phyloP scores from a whole-genome alignment of 805 yeast genomes.

The Tetrapisispora taiwanensis region DNA sequence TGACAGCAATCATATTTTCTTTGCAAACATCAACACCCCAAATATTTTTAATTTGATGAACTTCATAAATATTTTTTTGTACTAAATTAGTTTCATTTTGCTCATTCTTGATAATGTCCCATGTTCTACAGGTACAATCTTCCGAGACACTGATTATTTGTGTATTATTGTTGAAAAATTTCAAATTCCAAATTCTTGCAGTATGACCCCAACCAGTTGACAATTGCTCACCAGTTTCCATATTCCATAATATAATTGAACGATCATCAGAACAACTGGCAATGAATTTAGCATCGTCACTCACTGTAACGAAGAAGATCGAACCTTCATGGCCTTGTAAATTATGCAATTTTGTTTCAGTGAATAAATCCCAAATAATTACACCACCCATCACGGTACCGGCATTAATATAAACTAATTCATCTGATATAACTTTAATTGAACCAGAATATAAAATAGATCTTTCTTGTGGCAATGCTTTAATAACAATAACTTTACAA shows the following conservation, averaged over 20 bases:
- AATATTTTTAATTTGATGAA: conserved; percentile 75
- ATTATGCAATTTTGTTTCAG: conserved; percentile 38
- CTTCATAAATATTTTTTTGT: conserved; percentile 40
- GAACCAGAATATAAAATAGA: conserved; percentile 85
- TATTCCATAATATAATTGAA: conserved; percentile 68
- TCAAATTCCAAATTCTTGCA: conserved; percentile 83
- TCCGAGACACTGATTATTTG: conserved; percentile 64
- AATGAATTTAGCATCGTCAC: conserved; percentile 42
- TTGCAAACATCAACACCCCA: conserved; percentile 67
- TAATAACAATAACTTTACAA: conserved; percentile 19
- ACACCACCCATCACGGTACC: conserved; percentile 93
- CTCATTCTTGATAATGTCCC: conserved; percentile 40
- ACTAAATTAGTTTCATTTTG: conserved; percentile 8
- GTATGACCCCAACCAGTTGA: conserved; percentile 95
- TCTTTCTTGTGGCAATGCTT: conserved; percentile 49
- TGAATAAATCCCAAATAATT: conserved; percentile 57
- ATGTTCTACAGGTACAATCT: conserved; percentile 73
- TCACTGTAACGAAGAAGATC: conserved; percentile 68
- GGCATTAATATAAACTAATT: conserved; percentile 53
- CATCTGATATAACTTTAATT: conserved; percentile 37
- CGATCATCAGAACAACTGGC: conserved; percentile 92
- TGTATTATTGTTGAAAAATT: conserved; percentile 37
- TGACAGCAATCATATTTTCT: conserved; percentile 43
- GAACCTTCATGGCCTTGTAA: conserved; percentile 83
- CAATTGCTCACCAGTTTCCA: conserved; percentile 43